These are phyloP conservation scores for Fusarium temperatum DNA, from an alignment of 2,329 filamentous ascomycete species.

Conservation along the genomic window DNA sequence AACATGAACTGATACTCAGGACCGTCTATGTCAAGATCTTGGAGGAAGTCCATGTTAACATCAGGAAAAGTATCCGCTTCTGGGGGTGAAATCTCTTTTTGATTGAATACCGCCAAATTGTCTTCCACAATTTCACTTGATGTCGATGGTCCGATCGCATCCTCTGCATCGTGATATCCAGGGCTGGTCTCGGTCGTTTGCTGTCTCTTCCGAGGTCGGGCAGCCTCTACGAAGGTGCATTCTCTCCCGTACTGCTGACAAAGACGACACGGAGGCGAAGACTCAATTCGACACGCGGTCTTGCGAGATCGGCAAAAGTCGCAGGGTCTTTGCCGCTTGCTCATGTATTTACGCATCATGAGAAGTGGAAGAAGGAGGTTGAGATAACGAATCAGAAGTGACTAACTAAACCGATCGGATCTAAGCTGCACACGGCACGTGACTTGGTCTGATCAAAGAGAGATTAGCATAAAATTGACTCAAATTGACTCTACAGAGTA, in stretches of 20 bases:
- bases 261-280: background rate
- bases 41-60: background rate
- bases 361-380: background rate
- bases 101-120: accelerated
- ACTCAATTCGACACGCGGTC: background rate
- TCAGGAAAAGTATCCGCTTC: background rate
- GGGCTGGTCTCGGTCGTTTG: background rate
- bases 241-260: background rate
- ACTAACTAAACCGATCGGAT: background rate
- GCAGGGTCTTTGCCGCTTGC: slow-evolving; percentile 6
- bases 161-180: too few relatives aligned
- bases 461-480: too few relatives aligned
- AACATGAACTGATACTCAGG: slow-evolving; percentile 2
- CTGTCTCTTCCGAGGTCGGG: background rate
- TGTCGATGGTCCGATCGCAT: accelerated
- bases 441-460: background rate
- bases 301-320: slow-evolving; percentile 1
- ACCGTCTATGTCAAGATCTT: background rate
- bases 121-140: accelerated
- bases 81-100: background rate
- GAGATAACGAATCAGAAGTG: background rate
- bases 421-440: background rate
- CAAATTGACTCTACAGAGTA: too few relatives aligned
- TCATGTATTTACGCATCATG: slow-evolving; percentile 10
- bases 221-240: background rate